phyloP scores from a whole-genome alignment of 2,329 filamentous ascomycete species.

The Aspergillus ochraceoroseus region DNA sequence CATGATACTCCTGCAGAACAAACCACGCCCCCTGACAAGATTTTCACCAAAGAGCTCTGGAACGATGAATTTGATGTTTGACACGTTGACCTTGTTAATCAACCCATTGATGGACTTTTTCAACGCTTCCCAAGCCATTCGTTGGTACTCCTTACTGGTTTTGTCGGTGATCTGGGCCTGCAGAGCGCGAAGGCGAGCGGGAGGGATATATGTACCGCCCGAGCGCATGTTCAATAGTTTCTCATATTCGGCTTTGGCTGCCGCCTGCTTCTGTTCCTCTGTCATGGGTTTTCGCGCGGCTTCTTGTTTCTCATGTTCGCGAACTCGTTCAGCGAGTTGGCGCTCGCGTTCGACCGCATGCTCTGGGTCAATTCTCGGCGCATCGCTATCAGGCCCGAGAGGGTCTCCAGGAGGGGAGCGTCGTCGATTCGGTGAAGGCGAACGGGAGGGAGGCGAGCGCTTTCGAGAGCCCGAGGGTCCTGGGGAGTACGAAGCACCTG shows the following conservation, averaged over 20 bases:
- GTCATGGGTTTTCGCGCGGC: conserved; percentile 51
- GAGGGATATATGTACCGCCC: conserved; percentile 93
- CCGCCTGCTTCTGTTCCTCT: conserved; percentile 80
- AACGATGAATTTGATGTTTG: conserved; percentile 96
- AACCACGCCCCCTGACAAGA: conserved; percentile 77
- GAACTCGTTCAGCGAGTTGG: conserved; percentile 51
- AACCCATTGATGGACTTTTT: conserved; percentile 99
- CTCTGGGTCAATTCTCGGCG: conserved; percentile 49
- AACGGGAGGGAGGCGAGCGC: conserved; percentile 53
- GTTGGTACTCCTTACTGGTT: conserved; percentile 92
- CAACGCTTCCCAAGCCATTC: conserved; percentile 97
- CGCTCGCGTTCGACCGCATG: conserved; percentile 49
- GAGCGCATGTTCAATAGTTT: conserved; percentile 88
- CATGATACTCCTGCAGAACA: conserved; percentile 96
- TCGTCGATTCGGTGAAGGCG: conserved; percentile 50
- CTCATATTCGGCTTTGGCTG: conserved; percentile 87
- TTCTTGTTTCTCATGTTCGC: conserved; percentile 49
- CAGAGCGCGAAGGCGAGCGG: conserved; percentile 79
- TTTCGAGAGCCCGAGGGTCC: conserved; percentile 51
- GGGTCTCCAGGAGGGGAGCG: conserved; percentile 43
- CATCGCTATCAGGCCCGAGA: conserved; percentile 34
- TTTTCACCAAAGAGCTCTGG: conserved; percentile 96
- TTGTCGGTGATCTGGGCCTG: conserved; percentile 98
- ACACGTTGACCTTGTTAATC: conserved; percentile 98
- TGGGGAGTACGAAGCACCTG: conserved; percentile 46